Base-by-base conservation (phyloP, 495 filamentous ascomycete genomes). In the Apodospora peruviana region DNA sequence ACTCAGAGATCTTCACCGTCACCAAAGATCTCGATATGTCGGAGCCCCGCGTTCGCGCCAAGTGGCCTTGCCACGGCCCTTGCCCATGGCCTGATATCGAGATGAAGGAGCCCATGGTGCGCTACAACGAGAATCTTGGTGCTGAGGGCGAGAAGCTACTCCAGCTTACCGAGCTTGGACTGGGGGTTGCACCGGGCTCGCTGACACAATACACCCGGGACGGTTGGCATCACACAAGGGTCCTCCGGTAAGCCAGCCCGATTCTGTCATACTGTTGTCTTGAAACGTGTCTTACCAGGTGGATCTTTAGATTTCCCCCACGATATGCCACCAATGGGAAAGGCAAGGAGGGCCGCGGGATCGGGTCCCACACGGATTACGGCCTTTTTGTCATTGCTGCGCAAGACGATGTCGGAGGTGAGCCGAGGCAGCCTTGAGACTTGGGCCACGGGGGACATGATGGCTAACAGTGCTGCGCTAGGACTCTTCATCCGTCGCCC, bases 1-100 rank as follows among this genome's bases (percentile, higher is more conserved):
- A 73, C 50, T 73, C 70, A 2, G 71, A 74, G 59, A 69, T 73
- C 35, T 73, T 74, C 54, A 74, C 71, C 37, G 62, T 74, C 41
- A 72, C 65, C 23, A 72, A 71, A 44, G 71, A 74, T 47, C 57
- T 73, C 4, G 58, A 46, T 24, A n/a, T 50, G 8, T 37, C 52
- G 10, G 69, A 74, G 18, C 35, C 58, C 19, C 57, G 67, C 5
- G 71, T 74, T 3, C 50, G 52, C 18, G 53, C 54, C n/a, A 53
- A 57, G 18, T 74, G 71, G 71, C 71, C 71, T 0, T 70, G 69
- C 55, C 71, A 74, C 43, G 71, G 71, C 1, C 69, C 67, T 7
- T 71, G 67, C 47, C 71, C 71, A 0, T 74, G 71, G 71, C 70
- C 69, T 7, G 59, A 70, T 36, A 37, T 43, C 22, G 51, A 57